Evolutionary conservation across 768 basidiomycete genomes (phyloP), one percentile per base, ranked within the genome.

Genomic region (Aureoboletus auriporus): DNA sequence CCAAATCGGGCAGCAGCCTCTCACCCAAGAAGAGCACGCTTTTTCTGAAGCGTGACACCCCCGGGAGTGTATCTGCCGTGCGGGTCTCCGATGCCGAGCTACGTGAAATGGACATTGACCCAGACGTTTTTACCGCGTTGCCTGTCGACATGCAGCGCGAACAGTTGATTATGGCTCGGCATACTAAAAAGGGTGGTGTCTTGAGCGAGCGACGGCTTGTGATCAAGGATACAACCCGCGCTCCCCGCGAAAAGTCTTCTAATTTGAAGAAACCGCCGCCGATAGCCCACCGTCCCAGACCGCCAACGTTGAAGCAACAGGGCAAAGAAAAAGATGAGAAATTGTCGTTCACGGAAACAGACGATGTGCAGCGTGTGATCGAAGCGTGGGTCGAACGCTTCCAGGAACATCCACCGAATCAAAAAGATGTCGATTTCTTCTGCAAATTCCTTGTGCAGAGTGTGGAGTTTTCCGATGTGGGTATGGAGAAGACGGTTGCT

Each of bases 361-460:
- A 77, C 23, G 90, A 93, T 52, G 76, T 97, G 12, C 82, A 90
- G 65, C 66, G 66, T 5, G 74, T 86, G 17, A 75, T 97, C 35
- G 83, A 83, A 54, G 63, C 72, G 31, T 97, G 93, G 93, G 81
- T 97, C 8, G 72, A 77, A 39, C 67, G 73, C 1, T 84, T 87
- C 50, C 66, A 67, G 42, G 72, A 77, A 39, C 72, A 74, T 55
- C 75, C 74, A n/a, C 93, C 93, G 35, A 82, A 83, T 50, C 69
- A 72, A 54, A 80, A 76, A 63, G 93, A 96, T 55, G 73, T 92
- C 2, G 80, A 84, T 20, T 85, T 80, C 55, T 83, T 97, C 46
- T 73, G 77, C 14, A 83, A 78, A 49, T 95, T 81, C 60, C 68
- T 95, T 40, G 71, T 86, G 42, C 78, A 80, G 54, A 82, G 79